phyloP scores from a whole-genome alignment of 2,329 filamentous ascomycete genomes.

The Karstenula rhodostoma region DNA sequence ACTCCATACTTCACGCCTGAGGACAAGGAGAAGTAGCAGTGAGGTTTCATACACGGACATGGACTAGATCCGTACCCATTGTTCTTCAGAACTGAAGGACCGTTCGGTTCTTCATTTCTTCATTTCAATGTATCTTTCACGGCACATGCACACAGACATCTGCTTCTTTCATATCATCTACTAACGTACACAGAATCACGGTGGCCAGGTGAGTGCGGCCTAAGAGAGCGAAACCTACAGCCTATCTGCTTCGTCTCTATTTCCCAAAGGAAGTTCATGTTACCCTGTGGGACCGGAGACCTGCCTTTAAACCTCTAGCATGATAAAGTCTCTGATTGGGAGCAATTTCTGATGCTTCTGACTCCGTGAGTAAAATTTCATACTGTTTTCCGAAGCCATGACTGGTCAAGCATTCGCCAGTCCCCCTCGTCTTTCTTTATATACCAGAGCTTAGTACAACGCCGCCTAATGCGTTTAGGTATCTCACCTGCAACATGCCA shows the following conservation, averaged over 20 bases:
- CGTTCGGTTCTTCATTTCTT: too few relatives aligned
- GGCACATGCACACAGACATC: slow-evolving; percentile 1
- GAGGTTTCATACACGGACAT: background rate
- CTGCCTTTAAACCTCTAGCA: background rate
- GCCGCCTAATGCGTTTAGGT: background rate
- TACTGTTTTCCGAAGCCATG: background rate
- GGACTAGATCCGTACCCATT: background rate
- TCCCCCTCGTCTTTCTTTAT: background rate
- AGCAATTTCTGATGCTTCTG: background rate
- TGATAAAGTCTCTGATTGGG: background rate
- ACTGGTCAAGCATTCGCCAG: background rate
- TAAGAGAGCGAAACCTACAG: background rate
- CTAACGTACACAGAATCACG: background rate
- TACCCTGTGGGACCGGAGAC: too few relatives aligned
- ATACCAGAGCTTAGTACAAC: background rate
- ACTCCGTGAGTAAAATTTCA: background rate
- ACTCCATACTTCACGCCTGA: background rate
- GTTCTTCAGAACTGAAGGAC: background rate
- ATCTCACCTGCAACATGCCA: background rate
- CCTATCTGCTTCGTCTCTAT: background rate
- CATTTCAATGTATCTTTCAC: background rate
- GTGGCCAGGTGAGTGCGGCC: background rate
- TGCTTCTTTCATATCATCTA: background rate
- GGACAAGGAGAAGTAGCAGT: background rate
- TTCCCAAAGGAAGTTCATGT: background rate